These are phyloP conservation scores for Coprinellus micaceus DNA, from an alignment of 768 basidiomycete genomes.

Conservation along the genomic window DNA sequence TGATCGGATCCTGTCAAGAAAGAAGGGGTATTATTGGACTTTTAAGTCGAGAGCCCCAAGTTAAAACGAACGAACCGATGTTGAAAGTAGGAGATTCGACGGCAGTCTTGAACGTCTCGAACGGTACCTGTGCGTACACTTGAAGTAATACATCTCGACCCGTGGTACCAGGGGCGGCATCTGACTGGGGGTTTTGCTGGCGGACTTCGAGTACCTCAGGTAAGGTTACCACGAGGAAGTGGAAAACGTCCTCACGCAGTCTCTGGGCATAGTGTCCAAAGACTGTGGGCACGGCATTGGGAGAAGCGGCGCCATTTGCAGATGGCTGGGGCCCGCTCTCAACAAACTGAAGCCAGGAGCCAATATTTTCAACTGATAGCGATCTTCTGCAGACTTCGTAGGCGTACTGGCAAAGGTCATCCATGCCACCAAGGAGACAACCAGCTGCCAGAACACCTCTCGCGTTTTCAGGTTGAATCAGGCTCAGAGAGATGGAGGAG, in stretches of 20 bases:
- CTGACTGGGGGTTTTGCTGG: slow-evolving; percentile 21
- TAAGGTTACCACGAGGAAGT: slow-evolving; percentile 72
- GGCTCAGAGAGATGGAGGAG: slow-evolving; percentile 64
- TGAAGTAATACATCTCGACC: slow-evolving; percentile 66
- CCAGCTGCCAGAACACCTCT: slow-evolving; percentile 83
- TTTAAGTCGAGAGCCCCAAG: background rate
- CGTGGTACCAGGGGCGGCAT: slow-evolving; percentile 31
- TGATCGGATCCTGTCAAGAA: slow-evolving; percentile 68
- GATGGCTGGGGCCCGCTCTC: slow-evolving; percentile 47
- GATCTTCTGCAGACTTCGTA: slow-evolving; percentile 76
- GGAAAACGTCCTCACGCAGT: slow-evolving; percentile 72
- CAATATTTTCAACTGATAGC: slow-evolving; percentile 70
- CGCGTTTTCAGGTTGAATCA: slow-evolving; percentile 75
- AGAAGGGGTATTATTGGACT: background rate
- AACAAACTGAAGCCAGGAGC: slow-evolving; percentile 75
- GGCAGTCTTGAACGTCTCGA: slow-evolving; percentile 82
- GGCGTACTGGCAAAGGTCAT: slow-evolving; percentile 75
- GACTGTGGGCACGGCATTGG: slow-evolving; percentile 49
- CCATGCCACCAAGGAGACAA: slow-evolving; percentile 82
- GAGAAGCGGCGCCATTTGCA: slow-evolving; percentile 49
- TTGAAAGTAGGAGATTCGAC: slow-evolving; percentile 77
- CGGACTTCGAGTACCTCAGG: slow-evolving; percentile 62
- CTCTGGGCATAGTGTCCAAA: slow-evolving; percentile 77
- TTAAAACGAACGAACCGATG: slow-evolving; percentile 50
- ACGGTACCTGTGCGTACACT: slow-evolving; percentile 77